phyloP scores from a whole-genome alignment of 2,329 filamentous ascomycete genomes.

The Parastagonospora nodorum region DNA sequence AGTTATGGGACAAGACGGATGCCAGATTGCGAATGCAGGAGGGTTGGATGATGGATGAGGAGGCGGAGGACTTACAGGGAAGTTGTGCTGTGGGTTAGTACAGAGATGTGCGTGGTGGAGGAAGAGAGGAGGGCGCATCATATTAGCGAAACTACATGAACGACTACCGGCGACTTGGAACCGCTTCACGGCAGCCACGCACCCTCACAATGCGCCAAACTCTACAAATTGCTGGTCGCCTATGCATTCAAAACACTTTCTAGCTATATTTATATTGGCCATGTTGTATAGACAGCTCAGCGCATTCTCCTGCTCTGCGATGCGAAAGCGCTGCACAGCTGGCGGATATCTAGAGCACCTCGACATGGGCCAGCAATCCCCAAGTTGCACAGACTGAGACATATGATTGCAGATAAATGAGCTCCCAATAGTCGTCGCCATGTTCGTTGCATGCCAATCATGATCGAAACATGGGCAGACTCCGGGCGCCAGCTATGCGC shows the following conservation, averaged over 20 bases:
- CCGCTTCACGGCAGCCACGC: slow-evolving; percentile 30
- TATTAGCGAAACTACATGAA: slow-evolving; percentile 30
- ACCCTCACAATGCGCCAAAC: slow-evolving; percentile 20
- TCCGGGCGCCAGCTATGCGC: slow-evolving; percentile 38
- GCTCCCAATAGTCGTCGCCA: slow-evolving; percentile 17
- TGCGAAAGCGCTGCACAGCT: slow-evolving; percentile 19
- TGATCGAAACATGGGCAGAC: slow-evolving; percentile 37
- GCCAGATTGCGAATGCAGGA: slow-evolving; percentile 15
- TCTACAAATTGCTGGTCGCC: slow-evolving; percentile 23
- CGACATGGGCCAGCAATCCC: not conserved
- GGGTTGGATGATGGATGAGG: slow-evolving; percentile 18
- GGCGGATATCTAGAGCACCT: slow-evolving; percentile 12
- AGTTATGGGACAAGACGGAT: slow-evolving; percentile 14
- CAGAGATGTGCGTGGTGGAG: slow-evolving; percentile 26
- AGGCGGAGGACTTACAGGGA: slow-evolving; percentile 28
- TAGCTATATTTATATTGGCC: slow-evolving; percentile 5
- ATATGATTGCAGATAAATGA: slow-evolving; percentile 17
- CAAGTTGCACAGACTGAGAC: slow-evolving; percentile 16
- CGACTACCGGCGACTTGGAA: slow-evolving; percentile 33
- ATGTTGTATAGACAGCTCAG: slow-evolving; percentile 1
- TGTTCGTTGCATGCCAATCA: slow-evolving; percentile 30
- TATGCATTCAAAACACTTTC: slow-evolving; percentile 17
- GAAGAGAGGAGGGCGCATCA: slow-evolving; percentile 29
- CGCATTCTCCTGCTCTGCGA: slow-evolving; percentile 11
- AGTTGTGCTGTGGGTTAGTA: slow-evolving; percentile 29